Percentiles rank a stretch among this genome's conserved stretches.
These are phyloP conservation scores for Pythium brassicae DNA, from an alignment of 352 stramenopile genomes.

Conservation along the genomic window DNA sequence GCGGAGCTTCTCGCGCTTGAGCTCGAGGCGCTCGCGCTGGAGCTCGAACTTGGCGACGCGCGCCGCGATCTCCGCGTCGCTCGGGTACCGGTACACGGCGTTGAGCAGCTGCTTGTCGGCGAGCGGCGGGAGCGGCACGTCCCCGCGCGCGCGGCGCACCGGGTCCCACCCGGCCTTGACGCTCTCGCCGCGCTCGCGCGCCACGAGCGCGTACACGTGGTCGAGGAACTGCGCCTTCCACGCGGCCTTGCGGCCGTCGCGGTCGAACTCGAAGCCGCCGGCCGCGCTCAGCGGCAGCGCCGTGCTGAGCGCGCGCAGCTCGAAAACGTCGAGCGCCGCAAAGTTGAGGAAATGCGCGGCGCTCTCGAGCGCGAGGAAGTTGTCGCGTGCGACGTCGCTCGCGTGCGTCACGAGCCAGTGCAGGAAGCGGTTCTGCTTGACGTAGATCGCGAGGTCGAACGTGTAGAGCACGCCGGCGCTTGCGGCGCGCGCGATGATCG, in stretches of 20 bases:
- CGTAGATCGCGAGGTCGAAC: slow-evolving; percentile 66
- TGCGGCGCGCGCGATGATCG: slow-evolving; percentile 37
- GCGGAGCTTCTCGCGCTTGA: slow-evolving; percentile 34
- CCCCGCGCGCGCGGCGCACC: slow-evolving; percentile 23
- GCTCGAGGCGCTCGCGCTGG: slow-evolving; percentile 37
- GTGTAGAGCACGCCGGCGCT: slow-evolving; percentile 44
- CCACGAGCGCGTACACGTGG: slow-evolving; percentile 44
- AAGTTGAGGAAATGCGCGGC: slow-evolving; percentile 69
- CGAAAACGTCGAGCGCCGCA: slow-evolving; percentile 52
- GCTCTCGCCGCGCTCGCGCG: slow-evolving; percentile 52
- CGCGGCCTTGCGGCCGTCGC: slow-evolving; percentile 57
- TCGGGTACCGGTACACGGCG: slow-evolving; percentile 63
- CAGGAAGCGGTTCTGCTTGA: slow-evolving; percentile 76
- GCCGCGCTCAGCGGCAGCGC: slow-evolving; percentile 34
- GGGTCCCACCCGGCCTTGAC: slow-evolving; percentile 70
- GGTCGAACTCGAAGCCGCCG: slow-evolving; percentile 63
- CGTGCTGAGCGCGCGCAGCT: slow-evolving; percentile 46
- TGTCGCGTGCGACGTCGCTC: slow-evolving; percentile 58
- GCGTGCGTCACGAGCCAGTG: slow-evolving; percentile 78
- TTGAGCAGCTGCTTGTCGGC: slow-evolving; percentile 60
- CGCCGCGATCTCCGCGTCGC: slow-evolving; percentile 51
- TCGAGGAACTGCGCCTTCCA: slow-evolving; percentile 67
- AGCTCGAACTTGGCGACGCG: slow-evolving; percentile 56
- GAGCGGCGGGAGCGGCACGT: slow-evolving; percentile 56
- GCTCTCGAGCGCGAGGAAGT: slow-evolving; percentile 64